Evolutionary conservation across 2,329 filamentous ascomycete species (phyloP), one percentile per base, ranked within the genome.

Genomic region (Clarireedia hainanense): DNA sequence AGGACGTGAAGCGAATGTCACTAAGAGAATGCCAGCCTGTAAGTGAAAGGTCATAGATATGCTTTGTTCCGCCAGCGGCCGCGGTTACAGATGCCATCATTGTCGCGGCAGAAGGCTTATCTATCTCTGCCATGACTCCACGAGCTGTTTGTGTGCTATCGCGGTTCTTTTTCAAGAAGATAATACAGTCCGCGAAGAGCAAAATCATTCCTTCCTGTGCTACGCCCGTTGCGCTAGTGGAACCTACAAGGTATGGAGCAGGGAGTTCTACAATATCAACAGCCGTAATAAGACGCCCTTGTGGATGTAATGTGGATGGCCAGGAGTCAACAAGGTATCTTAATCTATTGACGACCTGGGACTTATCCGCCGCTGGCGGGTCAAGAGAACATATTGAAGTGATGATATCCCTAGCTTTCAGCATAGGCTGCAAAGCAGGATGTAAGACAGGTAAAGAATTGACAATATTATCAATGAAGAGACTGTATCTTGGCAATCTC

Each of bases 371-470:
- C 71, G 76, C 65, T 66, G 88, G 68, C 74, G 88, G 79, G 65
- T 96, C 92, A 73, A 96, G 85, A 15, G 92, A 95, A 71, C 94
- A 99, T 45, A 99, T 99, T 53, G 95, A 94, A 20, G 91, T 91
- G 62, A 99, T 91, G 52, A 96, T 88, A 69, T 97, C 94, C 62
- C 92, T 81, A 0, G 94, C 91, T 68, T 90, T 91, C 43, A 96
- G 80, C 73, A 99, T 85, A 2, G 80, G 79, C 62, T 88, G 86
- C 52, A 96, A 78, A 0, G 91, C 91, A 2, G 91, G 89, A 68
- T 97, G 91, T 7, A 88, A 84, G 50, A 91, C 82, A 4, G 92
- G 91, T 17, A 97, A 79, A 58, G 88, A 91, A 62, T 86, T 84
- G 48, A 94, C 82, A 67, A 99, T 96, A 66, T 95, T 91, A 73